Base-by-base conservation (phyloP, 1,284 basidiomycete species). In the Earliella scabrosa region DNA sequence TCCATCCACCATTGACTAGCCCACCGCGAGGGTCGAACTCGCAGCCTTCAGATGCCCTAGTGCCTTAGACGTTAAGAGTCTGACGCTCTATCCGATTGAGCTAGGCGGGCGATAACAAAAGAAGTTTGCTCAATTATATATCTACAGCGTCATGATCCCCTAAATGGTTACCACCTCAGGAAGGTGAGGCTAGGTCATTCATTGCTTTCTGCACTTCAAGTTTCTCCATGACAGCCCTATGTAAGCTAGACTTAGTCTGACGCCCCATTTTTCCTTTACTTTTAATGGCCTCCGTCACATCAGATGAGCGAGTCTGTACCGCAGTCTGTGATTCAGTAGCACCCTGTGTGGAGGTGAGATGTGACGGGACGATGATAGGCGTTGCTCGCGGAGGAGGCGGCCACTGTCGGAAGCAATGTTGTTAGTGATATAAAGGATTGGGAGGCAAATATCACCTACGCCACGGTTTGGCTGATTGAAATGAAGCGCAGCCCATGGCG, bases 1-100 rank as follows among this genome's bases (percentile, higher is more conserved):
- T n/a, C n/a, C n/a, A n/a, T n/a, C n/a, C n/a, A n/a, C n/a, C n/a
- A n/a, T 31, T 7, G 13, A 61, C 26, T 87, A 90, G 88, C 86
- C 88, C 88, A 90, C 87, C 87, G 88, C 86, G 88, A 90, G 88
- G 87, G 87, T 91, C 88, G 88, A 91, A 91, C 88, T 89, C 86
- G 86, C 88, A 91, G 87, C 88, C 88, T 90, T 90, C 88, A 88
- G 86, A 88, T 63, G 13, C 29, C 29, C 29, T n/a, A n/a, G n/a
- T n/a, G n/a, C n/a, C n/a, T 6, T 13, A 31, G 13, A 31, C 7
- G 7, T 7, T 68, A 69, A 70, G 66, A 88, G 87, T 88, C 87
- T 87, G 86, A 88, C 85, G 87, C 87, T 88, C 87, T 88, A 86
- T 84, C 86, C 86, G 85, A 89, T 88, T 88, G 87, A 89, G 87